A percentile compares a stretch with the other conserved stretches of the same genome.
These are phyloP conservation scores for Russula emetica DNA, from an alignment of 768 basidiomycete genomes.

Conservation along the genomic window DNA sequence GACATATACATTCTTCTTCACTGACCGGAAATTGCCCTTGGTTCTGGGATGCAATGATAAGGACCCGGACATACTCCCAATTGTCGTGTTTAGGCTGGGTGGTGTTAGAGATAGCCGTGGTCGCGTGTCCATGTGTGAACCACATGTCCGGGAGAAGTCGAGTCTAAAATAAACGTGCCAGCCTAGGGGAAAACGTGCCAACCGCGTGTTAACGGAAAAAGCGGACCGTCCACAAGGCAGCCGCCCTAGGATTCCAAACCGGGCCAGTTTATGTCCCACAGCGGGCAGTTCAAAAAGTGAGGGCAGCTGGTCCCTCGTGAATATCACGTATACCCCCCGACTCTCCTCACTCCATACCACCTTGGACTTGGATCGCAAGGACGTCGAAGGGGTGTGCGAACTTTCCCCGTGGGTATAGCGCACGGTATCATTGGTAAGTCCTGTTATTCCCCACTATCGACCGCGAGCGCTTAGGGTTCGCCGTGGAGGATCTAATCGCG, in stretches of 20 bases:
- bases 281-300: constrained; percentile 17
- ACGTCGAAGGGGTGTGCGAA: neutral
- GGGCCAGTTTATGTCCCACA: constrained; percentile 19
- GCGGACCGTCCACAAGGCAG: neutral
- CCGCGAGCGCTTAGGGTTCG: neutral
- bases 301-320: neutral
- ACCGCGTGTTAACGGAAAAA: neutral
- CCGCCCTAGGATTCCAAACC: constrained; percentile 12
- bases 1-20: neutral
- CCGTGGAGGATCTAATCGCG: neutral
- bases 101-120: no score
- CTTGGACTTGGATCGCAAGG: neutral
- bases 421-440: no score
- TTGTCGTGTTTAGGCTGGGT: no score
- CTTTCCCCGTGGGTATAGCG: neutral
- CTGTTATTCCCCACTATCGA: neutral
- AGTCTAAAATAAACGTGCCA: neutral
- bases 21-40: neutral
- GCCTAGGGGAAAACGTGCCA: neutral
- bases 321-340: neutral
- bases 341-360: neutral
- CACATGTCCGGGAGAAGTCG: neutral
- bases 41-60: neutral
- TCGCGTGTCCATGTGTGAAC: no score
- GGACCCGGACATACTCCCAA: neutral